Evolutionary conservation across 257 asterid genomes (phyloP), one percentile per base, ranked within the genome.

Genomic region (Nicotiana otophora): DNA sequence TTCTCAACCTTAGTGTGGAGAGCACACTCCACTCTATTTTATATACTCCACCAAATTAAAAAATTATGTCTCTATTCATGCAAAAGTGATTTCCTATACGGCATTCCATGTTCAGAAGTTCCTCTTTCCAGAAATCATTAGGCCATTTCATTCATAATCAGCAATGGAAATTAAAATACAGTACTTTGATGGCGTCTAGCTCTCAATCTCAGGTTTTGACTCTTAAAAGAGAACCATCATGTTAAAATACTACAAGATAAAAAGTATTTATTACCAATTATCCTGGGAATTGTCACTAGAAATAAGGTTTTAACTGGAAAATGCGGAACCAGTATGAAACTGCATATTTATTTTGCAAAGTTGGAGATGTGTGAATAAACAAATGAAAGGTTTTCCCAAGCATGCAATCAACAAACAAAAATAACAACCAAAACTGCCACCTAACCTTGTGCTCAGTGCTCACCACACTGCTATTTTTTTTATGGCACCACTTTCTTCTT

Each of bases 11-110:
- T 30, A 57, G 83, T 84, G 90, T 90, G 95, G 90, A 83, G 81
- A 53, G 81, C 93, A 91, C 93, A 89, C 92, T 91, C 91, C 92
- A 84, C 86, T 84, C 64, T 51, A 60, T 83, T 85, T 68, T 82
- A 81, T 82, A 87, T 75, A 75, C 48, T 26, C 46, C 26, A 28
- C 51, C 12, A 42, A 42, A 42, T 42, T 42, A 26, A 26, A 19
- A 7, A 60, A 57, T 8, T 15, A 26, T 20, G 53, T 58, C 42
- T 39, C 82, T 83, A 58, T 2, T 23, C 10, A 16, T 10, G 36
- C n/a, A 8, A 34, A 54, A 85, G 90, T 88, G 90, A 83, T 86
- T 81, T 86, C 90, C 85, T 76, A 83, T 34, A 42, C 68, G 55
- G 66, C 74, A 63, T 69, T 85, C 87, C 89, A 86, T 84, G 63